Evolutionary conservation across 2,329 filamentous ascomycete species (phyloP).

Genomic region (Colletotrichum simmondsii): DNA sequence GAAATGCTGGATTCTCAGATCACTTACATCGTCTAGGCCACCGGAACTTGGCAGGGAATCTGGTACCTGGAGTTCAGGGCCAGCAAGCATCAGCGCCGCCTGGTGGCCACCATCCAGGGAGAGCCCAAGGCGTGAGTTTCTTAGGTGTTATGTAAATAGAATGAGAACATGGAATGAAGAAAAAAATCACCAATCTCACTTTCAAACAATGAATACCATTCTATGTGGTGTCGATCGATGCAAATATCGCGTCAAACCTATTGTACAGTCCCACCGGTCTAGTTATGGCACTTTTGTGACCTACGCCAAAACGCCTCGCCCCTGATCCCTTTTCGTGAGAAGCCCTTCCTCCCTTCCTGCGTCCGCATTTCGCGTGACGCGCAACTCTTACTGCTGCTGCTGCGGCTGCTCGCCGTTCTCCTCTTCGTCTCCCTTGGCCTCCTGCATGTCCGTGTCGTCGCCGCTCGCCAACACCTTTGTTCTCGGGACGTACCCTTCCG

Average conservation of each 20-base stretch:
- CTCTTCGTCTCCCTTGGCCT: slow-evolving; percentile 57
- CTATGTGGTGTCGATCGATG: slow-evolving; percentile 4
- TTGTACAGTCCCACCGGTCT: slow-evolving; percentile 29
- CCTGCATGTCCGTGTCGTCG: slow-evolving; percentile 70
- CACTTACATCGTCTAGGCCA: slow-evolving; percentile 52
- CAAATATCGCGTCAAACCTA: slow-evolving; percentile 21
- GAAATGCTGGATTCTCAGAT: background rate
- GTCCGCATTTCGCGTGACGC: background rate
- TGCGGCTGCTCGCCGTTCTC: slow-evolving; percentile 49
- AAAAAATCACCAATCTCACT: background rate
- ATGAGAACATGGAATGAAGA: background rate
- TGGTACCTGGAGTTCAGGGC: slow-evolving; percentile 94
- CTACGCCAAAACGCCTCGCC: slow-evolving; percentile 37
- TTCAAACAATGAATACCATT: slow-evolving; percentile 2
- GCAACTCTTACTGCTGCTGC: background rate
- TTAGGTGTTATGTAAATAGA: background rate
- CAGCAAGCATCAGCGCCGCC: slow-evolving; percentile 78
- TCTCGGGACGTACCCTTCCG: slow-evolving; percentile 69
- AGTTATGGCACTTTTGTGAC: slow-evolving; percentile 24
- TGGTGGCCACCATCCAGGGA: slow-evolving; percentile 95
- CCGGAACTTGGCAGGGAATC: slow-evolving; percentile 85
- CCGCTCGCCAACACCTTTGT: slow-evolving; percentile 74
- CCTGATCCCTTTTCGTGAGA: slow-evolving; percentile 20
- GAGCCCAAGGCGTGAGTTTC: slow-evolving; percentile 65
- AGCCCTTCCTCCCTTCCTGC: background rate